These are phyloP conservation scores for Phytophthora pistaciae DNA, from an alignment of 352 stramenopile species.

Conservation along the genomic window DNA sequence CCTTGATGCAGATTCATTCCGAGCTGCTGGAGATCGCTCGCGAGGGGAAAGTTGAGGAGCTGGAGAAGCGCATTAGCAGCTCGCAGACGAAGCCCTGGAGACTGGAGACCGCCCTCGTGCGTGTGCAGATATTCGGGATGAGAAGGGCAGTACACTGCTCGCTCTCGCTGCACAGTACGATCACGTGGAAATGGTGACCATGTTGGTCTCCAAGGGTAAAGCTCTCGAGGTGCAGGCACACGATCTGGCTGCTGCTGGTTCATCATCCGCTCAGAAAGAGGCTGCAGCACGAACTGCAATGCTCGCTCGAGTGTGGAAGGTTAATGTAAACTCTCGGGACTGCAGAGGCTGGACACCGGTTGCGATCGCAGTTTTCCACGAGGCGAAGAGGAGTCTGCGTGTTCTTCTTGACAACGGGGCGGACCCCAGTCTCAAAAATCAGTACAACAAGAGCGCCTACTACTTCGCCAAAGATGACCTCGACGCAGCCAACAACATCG, in stretches of 20 bases:
- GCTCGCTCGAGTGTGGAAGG: slow-evolving; percentile 63
- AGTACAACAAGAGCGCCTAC: slow-evolving; percentile 92
- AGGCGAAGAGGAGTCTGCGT: slow-evolving; percentile 73
- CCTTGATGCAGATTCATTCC: slow-evolving; percentile 83
- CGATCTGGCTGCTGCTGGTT: slow-evolving; percentile 31
- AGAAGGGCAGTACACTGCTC: slow-evolving; percentile 82
- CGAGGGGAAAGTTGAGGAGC: slow-evolving; percentile 50
- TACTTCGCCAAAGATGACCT: slow-evolving; percentile 91
- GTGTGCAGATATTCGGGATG: slow-evolving; percentile 79
- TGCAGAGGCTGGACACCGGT: slow-evolving; percentile 88
- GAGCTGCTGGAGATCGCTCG: slow-evolving; percentile 70
- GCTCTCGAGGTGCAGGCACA: slow-evolving; percentile 30
- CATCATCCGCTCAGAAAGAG: slow-evolving; percentile 35
- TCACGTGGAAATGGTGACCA: slow-evolving; percentile 60
- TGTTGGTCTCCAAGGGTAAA: slow-evolving; percentile 79
- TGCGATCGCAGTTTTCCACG: slow-evolving; percentile 90
- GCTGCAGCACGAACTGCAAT: slow-evolving; percentile 36
- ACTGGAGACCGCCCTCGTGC: slow-evolving; percentile 70
- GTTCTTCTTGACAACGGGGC: slow-evolving; percentile 83
- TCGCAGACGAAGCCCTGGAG: slow-evolving; percentile 76
- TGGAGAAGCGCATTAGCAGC: slow-evolving; percentile 72
- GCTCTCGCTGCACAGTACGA: slow-evolving; percentile 79
- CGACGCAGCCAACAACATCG: slow-evolving; percentile 84
- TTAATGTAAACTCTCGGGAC: slow-evolving; percentile 80
- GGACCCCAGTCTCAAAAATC: slow-evolving; percentile 88